These are phyloP conservation scores for Glomus cerebriforme DNA, from an alignment of 192 early-diverging fungal genomes.

Conservation along the genomic window DNA sequence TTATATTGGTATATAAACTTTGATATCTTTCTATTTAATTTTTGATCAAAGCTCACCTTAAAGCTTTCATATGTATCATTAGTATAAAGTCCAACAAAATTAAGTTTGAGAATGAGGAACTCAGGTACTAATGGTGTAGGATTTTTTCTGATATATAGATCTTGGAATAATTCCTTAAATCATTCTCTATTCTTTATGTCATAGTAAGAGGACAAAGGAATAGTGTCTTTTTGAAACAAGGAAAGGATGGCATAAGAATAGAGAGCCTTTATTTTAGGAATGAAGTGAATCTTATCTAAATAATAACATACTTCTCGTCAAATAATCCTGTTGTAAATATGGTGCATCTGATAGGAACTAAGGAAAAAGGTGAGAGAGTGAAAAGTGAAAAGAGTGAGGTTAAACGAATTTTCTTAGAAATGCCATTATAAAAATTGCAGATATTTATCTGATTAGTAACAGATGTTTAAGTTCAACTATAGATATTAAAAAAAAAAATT, in stretches of 20 bases:
- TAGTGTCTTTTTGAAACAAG: slow-evolving; percentile 24
- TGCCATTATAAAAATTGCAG: no score
- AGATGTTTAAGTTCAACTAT: no score
- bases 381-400: slow-evolving; percentile 2
- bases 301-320: slow-evolving; percentile 9
- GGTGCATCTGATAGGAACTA: not conserved
- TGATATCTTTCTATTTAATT: slow-evolving; percentile 11
- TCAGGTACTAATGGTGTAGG: slow-evolving; percentile 20
- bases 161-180: slow-evolving; percentile 24
- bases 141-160: slow-evolving; percentile 26
- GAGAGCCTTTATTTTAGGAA: slow-evolving; percentile 29
- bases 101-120: slow-evolving; percentile 23
- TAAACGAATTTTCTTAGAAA: slow-evolving; percentile 9
- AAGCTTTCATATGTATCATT: slow-evolving; percentile 16
- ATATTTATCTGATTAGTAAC: no score
- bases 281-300: slow-evolving; percentile 30
- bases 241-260: slow-evolving; percentile 23
- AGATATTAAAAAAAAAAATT: no score
- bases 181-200: slow-evolving; percentile 20
- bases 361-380: not conserved
- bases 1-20: slow-evolving; percentile 16
- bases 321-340: slow-evolving; percentile 26
- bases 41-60: slow-evolving; percentile 20
- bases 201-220: slow-evolving; percentile 29
- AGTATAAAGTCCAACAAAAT: slow-evolving; percentile 24